Evolutionary conservation across 768 basidiomycete species (phyloP).

Genomic region (Obba rivulosa): DNA sequence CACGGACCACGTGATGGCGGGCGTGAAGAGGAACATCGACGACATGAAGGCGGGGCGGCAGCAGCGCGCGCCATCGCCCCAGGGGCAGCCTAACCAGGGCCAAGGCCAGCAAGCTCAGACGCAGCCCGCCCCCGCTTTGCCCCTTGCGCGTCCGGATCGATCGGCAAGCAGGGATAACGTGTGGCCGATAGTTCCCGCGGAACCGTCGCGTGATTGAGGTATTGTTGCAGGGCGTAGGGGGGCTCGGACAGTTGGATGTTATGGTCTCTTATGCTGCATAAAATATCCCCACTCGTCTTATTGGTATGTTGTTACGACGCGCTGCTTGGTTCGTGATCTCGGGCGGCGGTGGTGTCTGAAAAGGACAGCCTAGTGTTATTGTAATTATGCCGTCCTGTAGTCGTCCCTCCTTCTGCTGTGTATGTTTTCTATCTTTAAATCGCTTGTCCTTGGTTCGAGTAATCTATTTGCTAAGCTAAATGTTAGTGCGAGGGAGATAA

Average conservation of each 20-base stretch:
- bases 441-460: no score
- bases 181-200: conserved; percentile 26
- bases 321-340: neutral
- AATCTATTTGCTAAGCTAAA: no score
- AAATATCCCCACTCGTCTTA: conserved; percentile 1
- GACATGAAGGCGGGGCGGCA: conserved; percentile 51
- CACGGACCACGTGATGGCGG: conserved; percentile 69
- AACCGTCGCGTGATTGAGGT: conserved; percentile 16
- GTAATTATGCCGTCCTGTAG: conserved; percentile 4
- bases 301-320: neutral
- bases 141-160: conserved; percentile 19
- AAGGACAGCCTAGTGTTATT: neutral
- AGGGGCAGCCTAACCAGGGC: conserved; percentile 3
- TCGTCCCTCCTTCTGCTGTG: neutral
- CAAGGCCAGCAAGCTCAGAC: conserved; percentile 5
- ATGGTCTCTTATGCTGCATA: neutral
- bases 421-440: no score
- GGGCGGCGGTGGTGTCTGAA: neutral
- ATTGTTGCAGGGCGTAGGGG: neutral
- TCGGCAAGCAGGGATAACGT: conserved; percentile 23
- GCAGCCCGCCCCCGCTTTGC: conserved; percentile 16
- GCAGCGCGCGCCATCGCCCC: conserved; percentile 7
- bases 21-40: conserved; percentile 69
- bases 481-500: neutral
- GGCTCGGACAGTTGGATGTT: neutral